Conservation (phyloP, 495 filamentous ascomycete genomes). For the Hyaloscypha finlandica region DNA sequence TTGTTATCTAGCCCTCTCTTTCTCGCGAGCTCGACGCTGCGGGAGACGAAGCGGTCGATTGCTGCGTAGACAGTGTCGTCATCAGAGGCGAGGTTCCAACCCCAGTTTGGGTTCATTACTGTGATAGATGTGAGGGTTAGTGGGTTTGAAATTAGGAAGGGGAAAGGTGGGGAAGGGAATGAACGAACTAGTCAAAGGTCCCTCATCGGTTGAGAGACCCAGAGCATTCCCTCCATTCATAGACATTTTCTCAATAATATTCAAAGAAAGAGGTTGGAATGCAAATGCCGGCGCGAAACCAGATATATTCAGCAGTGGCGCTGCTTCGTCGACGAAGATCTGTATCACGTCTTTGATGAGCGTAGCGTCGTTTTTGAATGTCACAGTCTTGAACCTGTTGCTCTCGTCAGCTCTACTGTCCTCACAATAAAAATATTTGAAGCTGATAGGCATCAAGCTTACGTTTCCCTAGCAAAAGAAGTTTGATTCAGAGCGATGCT, state of each 20-base stretch:
- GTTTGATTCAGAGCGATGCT: constrained; percentile 22
- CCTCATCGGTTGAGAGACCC: constrained; percentile 43
- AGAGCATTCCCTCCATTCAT: constrained; percentile 54
- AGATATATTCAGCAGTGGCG: neutral
- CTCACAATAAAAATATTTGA: neutral
- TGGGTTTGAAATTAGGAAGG: too few species aligned
- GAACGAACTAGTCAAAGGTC: constrained; percentile 33
- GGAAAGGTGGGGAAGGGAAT: constrained; percentile 18
- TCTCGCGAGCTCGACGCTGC: neutral
- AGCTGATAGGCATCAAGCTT: neutral
- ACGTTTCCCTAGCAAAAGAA: constrained; percentile 15
- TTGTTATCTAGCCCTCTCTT: neutral
- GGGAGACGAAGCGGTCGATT: constrained; percentile 6
- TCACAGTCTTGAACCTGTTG: constrained; percentile 27
- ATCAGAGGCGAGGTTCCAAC: neutral
- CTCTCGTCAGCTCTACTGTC: neutral
- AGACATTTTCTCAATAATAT: constrained; percentile 39
- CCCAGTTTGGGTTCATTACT: constrained; percentile 13
- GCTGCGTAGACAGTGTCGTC: neutral
- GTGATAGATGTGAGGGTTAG: neutral
- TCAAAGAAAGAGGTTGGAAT: constrained; percentile 10
- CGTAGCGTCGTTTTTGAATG: constrained; percentile 41
- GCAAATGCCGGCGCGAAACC: constrained; percentile 1
- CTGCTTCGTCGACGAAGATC: constrained; percentile 12
- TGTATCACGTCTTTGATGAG: constrained; percentile 13